Evolutionary conservation across 352 stramenopile genomes (phyloP), one percentile per base, ranked within the genome.

Genomic region (Phytophthora hybrid): DNA sequence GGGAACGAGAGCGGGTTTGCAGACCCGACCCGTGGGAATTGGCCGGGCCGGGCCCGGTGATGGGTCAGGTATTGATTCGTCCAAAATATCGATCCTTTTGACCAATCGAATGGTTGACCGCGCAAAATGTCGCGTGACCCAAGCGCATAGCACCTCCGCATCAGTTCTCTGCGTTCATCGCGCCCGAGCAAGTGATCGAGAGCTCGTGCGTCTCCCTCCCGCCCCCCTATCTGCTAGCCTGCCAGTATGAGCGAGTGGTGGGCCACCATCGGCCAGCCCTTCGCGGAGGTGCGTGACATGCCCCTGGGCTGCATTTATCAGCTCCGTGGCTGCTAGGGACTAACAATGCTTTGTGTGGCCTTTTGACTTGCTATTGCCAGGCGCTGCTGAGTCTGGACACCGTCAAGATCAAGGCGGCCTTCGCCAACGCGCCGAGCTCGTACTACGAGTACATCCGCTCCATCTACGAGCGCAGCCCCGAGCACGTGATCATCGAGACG

Each of bases 401-500:
- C 44, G 37, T 76, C 21, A 81, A 89, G 83, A 89, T 93, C 74
- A 84, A 81, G 54, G 80, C 78, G 39, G 87, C 87, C 13, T 81
- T 92, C 16, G 72, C 69, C 31, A 91, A 92, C 59, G 76, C 87
- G 7, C 87, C 87, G 58, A 80, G 83, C 71, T 89, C 82, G 2
- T 93, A 93, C 79, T 92, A 91, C 60, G 82, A 92, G 80, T 93
- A 95, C 77, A 93, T 96, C 51, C 84, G 72, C 74, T 84, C 82
- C 63, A 93, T 96, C 71, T 96, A 94, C 75, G 79, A 87, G 67
- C 86, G 88, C 65, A 92, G 81, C 56, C 97, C 97, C 3, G 83
- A 98, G 66, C 97, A 99, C 74, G 97, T 99, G 47, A 92, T 99
- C 51, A 97, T 99, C 51, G 97, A 99, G 89, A 99, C 97, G 37